Evolutionary conservation across 768 basidiomycete genomes (phyloP).

Genomic region (Rhodosporidiobolus odoratus): DNA sequence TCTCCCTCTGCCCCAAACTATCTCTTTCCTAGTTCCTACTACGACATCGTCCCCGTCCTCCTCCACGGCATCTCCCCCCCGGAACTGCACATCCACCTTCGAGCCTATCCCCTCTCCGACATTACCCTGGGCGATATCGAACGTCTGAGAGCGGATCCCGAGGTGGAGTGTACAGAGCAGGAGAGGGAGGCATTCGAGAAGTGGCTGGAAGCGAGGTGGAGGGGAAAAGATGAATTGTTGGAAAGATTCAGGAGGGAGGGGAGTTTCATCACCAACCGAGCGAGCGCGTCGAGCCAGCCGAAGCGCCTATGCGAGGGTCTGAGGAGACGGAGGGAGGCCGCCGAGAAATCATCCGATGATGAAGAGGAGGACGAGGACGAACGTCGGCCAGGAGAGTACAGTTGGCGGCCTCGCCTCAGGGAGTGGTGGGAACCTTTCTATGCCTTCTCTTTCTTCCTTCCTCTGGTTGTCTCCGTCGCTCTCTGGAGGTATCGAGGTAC

Average conservation of each 20-base stretch:
- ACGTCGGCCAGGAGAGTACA: conserved; percentile 45
- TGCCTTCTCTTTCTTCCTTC: too few species aligned
- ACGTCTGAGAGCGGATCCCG: conserved; percentile 48
- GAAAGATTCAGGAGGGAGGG: conserved; percentile 58
- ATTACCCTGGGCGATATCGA: conserved; percentile 45
- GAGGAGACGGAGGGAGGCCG: conserved; percentile 35
- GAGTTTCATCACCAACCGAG: conserved; percentile 54
- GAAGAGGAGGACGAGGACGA: conserved; percentile 35
- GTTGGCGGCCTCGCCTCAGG: conserved; percentile 53
- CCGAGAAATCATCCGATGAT: conserved; percentile 19
- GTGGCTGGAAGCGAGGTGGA: conserved; percentile 78
- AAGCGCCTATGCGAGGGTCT: too few species aligned
- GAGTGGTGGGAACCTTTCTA: neutral
- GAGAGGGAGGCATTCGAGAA: conserved; percentile 67
- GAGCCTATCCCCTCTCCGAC: conserved; percentile 64
- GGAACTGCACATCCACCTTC: conserved; percentile 75
- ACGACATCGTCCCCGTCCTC: conserved; percentile 84
- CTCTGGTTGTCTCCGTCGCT: too few species aligned
- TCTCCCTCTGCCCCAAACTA: neutral
- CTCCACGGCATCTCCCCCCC: conserved; percentile 74
- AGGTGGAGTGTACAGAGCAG: conserved; percentile 57
- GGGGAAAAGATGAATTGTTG: conserved; percentile 72
- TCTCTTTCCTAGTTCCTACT: conserved; percentile 45
- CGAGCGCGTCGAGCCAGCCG: too few species aligned
- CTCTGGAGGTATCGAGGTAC: too few species aligned